Evolutionary conservation across 345 rosid genomes (phyloP).

Genomic region (Eucalyptus fibrosa): DNA sequence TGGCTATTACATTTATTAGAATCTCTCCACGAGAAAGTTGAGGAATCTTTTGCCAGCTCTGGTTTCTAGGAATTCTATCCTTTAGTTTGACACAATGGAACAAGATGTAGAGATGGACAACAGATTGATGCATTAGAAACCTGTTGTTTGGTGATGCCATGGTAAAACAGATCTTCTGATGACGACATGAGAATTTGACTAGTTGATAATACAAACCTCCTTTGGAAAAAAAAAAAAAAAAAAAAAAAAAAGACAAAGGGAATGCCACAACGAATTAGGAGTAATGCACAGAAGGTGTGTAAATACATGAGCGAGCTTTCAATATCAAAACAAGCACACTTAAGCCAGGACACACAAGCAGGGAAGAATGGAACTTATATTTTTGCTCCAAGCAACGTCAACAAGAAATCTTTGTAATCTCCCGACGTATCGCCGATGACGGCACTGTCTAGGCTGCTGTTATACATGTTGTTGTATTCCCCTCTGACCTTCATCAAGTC

Average conservation of each 20-base stretch:
- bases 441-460: slow-evolving; percentile 45
- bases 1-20: not conserved
- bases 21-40: not conserved
- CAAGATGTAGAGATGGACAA: not conserved
- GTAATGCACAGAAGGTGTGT: not conserved
- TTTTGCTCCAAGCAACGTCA: slow-evolving; percentile 59
- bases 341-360: not conserved
- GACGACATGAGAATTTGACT: not conserved
- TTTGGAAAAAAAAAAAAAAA: not conserved
- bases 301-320: not conserved
- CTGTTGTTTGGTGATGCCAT: not conserved
- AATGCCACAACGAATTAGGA: not conserved
- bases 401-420: slow-evolving; percentile 48
- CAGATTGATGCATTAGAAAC: not conserved
- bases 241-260: not conserved
- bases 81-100: not conserved
- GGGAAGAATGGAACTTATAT: slow-evolving; percentile 8
- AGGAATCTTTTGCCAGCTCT: not conserved
- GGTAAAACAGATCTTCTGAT: not conserved
- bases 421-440: slow-evolving; percentile 75
- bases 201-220: not conserved
- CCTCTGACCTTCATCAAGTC: slow-evolving; percentile 64
- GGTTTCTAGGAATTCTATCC: not conserved
- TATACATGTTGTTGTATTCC: slow-evolving; percentile 40
- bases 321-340: not conserved